A percentile compares a stretch with the other conserved stretches of the same genome.
These are phyloP conservation scores for Sodiomyces alkalinus DNA, from an alignment of 2,329 filamentous ascomycete species.

Conservation along the genomic window DNA sequence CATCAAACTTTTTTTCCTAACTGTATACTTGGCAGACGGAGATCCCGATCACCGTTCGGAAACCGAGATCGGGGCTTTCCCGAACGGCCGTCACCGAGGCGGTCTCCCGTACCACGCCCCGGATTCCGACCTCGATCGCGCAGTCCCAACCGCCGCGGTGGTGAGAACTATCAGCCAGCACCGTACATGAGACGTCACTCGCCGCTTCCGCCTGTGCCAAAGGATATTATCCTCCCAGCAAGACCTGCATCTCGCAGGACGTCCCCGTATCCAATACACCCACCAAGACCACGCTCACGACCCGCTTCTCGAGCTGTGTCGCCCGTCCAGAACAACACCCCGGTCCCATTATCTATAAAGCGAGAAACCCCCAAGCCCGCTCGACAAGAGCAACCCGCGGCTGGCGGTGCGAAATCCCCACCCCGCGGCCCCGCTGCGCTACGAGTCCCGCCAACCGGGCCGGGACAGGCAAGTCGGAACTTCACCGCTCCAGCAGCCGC, in stretches of 20 bases:
- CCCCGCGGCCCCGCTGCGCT: constrained; percentile 40
- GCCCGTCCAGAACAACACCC: constrained; percentile 10
- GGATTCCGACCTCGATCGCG: constrained; percentile 39
- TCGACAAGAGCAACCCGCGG: constrained; percentile 8
- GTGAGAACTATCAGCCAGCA: constrained; percentile 17
- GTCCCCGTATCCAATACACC: constrained; percentile 34
- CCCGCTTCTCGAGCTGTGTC: constrained; percentile 26
- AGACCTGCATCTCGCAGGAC: constrained; percentile 33
- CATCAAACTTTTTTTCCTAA: too few species aligned
- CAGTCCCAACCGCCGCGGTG: constrained; percentile 31
- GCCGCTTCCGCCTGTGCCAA: too few species aligned
- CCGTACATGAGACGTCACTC: constrained; percentile 30
- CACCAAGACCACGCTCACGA: constrained; percentile 30
- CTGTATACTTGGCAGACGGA: constrained; percentile 23
- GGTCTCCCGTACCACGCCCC: constrained; percentile 22
- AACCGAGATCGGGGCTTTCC: constrained; percentile 27
- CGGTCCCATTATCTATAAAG: background rate
- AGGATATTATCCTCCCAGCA: too few species aligned
- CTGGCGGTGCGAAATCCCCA: constrained; percentile 24
- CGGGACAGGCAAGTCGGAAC: constrained; percentile 21
- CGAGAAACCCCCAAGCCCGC: constrained; percentile 5
- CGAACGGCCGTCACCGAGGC: constrained; percentile 19
- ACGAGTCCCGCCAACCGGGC: constrained; percentile 33
- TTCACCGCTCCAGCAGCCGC: constrained; percentile 20
- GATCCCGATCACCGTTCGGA: constrained; percentile 40